phyloP scores from a whole-genome alignment of 2,329 filamentous ascomycete genomes.

The Lasiodiplodia citricola region DNA sequence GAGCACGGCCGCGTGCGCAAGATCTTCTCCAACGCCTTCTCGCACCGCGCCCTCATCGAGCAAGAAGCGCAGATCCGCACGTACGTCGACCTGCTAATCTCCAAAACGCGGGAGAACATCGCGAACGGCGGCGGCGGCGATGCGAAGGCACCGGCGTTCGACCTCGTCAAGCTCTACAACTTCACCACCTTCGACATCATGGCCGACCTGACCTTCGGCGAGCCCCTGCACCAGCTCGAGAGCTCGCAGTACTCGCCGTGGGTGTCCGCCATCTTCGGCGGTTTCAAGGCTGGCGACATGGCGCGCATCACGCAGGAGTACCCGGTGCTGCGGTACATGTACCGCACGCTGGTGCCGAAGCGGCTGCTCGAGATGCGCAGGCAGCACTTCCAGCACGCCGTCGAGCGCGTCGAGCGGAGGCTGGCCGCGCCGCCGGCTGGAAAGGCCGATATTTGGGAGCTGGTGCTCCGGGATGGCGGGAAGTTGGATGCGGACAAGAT shows the following conservation, averaged over 20 bases:
- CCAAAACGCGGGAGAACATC: constrained; percentile 35
- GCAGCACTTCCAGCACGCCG: constrained; percentile 1
- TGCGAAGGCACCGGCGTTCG: constrained; percentile 11
- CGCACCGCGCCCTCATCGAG: constrained; percentile 44
- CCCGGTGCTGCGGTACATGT: neutral
- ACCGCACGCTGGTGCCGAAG: neutral
- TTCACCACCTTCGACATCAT: constrained; percentile 43
- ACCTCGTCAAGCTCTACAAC: constrained; percentile 34
- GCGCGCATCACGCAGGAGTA: neutral
- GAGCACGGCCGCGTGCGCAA: constrained; percentile 48
- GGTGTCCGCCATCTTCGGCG: constrained; percentile 38
- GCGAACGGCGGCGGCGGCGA: neutral
- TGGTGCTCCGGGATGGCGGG: constrained; percentile 37
- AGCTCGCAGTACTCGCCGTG: constrained; percentile 38
- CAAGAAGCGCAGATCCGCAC: constrained; percentile 47
- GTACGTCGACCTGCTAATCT: constrained; percentile 49
- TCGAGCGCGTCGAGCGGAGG: constrained; percentile 32
- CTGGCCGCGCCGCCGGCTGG: constrained; percentile 25
- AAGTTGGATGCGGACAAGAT: constrained; percentile 26
- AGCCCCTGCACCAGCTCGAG: constrained; percentile 37
- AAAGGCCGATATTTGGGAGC: constrained; percentile 46
- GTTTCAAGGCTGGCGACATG: constrained; percentile 28
- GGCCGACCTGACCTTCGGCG: constrained; percentile 41
- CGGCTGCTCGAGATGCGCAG: neutral
- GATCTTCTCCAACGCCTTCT: constrained; percentile 48